These are phyloP conservation scores for Malus hybrid DNA, from an alignment of 331 rosid genomes.

Conservation along the genomic window DNA sequence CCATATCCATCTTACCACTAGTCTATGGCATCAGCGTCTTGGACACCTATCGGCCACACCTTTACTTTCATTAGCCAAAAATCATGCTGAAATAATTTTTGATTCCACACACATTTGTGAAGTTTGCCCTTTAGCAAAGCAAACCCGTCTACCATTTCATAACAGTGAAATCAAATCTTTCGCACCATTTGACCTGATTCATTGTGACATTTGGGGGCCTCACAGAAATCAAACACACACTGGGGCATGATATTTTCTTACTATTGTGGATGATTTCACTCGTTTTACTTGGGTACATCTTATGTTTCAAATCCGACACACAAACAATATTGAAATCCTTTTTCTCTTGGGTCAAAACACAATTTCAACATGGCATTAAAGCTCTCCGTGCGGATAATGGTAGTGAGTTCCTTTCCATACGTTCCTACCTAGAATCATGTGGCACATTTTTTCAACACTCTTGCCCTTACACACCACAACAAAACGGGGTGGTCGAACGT, in stretches of 20 bases:
- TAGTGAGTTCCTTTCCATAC: background rate
- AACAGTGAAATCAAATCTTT: background rate
- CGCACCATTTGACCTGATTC: background rate
- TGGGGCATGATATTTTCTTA: background rate
- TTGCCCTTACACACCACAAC: background rate
- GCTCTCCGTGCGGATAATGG: background rate
- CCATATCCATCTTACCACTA: too few relatives aligned
- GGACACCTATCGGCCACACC: too few relatives aligned
- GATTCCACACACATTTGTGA: background rate
- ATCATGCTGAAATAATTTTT: too few relatives aligned
- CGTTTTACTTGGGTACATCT: background rate
- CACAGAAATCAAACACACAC: background rate
- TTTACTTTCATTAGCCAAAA: too few relatives aligned
- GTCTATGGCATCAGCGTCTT: too few relatives aligned
- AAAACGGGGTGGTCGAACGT: background rate
- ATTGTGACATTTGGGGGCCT: background rate
- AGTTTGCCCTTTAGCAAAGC: background rate
- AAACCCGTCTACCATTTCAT: background rate
- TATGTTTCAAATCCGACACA: background rate
- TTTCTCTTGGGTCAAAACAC: background rate
- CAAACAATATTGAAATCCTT: background rate
- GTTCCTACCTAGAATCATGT: background rate
- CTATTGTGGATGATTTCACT: conserved; percentile 1
- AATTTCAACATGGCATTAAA: background rate
- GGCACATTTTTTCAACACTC: background rate